Evolutionary conservation across 176 grass and related monocot genomes (phyloP).

Genomic region (Chloris gayana): DNA sequence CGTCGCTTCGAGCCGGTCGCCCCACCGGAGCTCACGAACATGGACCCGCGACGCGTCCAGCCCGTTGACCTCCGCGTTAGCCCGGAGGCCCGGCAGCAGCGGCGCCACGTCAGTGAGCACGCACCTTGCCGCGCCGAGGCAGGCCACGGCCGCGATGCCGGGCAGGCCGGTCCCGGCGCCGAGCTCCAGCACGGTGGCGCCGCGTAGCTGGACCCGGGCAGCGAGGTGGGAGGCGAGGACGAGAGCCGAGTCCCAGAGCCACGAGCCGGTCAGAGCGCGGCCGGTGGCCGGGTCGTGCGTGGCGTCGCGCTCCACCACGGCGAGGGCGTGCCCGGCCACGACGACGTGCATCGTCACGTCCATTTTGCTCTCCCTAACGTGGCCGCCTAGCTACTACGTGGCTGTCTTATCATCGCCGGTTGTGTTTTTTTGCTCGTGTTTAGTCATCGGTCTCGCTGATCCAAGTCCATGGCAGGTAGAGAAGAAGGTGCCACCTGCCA

Average conservation of each 20-base stretch:
- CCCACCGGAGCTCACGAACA: constrained; percentile 66
- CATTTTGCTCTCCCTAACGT: not conserved
- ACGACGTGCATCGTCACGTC: constrained; percentile 30
- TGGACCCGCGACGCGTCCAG: constrained; percentile 24
- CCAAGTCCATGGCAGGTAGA: too few relatives aligned
- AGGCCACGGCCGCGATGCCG: constrained; percentile 52
- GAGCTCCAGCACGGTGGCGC: constrained; percentile 68
- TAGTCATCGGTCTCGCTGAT: not conserved
- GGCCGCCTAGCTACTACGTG: too few relatives aligned
- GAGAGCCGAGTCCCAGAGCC: constrained; percentile 76
- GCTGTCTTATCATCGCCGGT: not conserved
- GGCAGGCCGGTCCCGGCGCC: constrained; percentile 71
- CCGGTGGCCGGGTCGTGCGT: constrained; percentile 44
- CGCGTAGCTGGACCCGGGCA: not conserved
- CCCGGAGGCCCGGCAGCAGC: constrained; percentile 50
- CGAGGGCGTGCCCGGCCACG: constrained; percentile 31
- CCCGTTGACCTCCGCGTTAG: constrained; percentile 61
- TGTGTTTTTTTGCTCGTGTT: not conserved
- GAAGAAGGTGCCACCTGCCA: too few relatives aligned
- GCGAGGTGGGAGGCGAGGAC: constrained; percentile 53
- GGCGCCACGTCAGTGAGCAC: constrained; percentile 56
- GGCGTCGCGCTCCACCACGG: constrained; percentile 55
- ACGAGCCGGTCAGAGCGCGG: constrained; percentile 62
- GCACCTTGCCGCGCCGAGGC: constrained; percentile 52
- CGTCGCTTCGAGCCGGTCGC: not conserved